phyloP scores from a whole-genome alignment of 2,329 filamentous ascomycete genomes.

The Aspergillus ibericus region DNA sequence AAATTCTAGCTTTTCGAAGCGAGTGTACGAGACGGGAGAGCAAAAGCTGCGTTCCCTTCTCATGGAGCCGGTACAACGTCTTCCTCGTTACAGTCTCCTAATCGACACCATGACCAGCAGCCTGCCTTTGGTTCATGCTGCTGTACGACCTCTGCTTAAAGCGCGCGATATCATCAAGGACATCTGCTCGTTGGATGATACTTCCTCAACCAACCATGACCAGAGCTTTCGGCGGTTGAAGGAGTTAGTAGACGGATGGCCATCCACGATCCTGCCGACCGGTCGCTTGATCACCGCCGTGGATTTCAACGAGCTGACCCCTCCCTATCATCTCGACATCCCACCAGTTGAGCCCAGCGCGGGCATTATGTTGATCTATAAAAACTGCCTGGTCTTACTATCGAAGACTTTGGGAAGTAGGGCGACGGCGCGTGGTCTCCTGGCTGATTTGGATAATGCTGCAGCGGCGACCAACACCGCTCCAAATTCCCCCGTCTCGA shows the following conservation, averaged over 20 bases:
- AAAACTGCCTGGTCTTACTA: slow-evolving; percentile 75
- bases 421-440: slow-evolving; percentile 70
- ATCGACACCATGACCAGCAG: slow-evolving; percentile 93
- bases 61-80: slow-evolving; percentile 92
- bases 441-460: slow-evolving; percentile 83
- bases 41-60: slow-evolving; percentile 86
- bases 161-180: slow-evolving; percentile 92
- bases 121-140: slow-evolving; percentile 81
- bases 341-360: slow-evolving; percentile 49
- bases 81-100: slow-evolving; percentile 91
- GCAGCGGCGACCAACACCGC: slow-evolving; percentile 53
- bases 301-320: slow-evolving; percentile 73
- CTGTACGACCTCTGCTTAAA: slow-evolving; percentile 77
- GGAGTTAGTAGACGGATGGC: slow-evolving; percentile 77
- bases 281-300: slow-evolving; percentile 79
- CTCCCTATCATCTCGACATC: slow-evolving; percentile 63
- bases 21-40: slow-evolving; percentile 80
- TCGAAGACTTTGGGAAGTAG: slow-evolving; percentile 66
- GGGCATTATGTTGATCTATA: slow-evolving; percentile 80
- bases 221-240: slow-evolving; percentile 72
- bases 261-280: slow-evolving; percentile 66
- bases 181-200: slow-evolving; percentile 88
- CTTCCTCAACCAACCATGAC: slow-evolving; percentile 64
- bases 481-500: slow-evolving; percentile 38
- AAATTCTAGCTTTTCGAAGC: slow-evolving; percentile 77